phyloP scores from a whole-genome alignment of 2,329 filamentous ascomycete genomes.

The Hypoxylon sp. region DNA sequence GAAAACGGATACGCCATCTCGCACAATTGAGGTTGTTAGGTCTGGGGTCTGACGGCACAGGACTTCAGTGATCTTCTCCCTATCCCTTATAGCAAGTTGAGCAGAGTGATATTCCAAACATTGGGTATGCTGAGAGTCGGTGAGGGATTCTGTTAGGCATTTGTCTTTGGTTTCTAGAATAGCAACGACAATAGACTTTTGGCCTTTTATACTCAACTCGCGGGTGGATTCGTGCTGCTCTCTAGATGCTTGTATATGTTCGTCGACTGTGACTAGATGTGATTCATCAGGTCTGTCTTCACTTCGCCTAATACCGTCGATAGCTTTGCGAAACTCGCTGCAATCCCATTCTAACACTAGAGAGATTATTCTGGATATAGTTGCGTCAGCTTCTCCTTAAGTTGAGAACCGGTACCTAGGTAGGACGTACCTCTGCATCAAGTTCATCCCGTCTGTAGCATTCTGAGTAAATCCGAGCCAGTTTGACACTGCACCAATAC shows the following conservation, averaged over 20 bases:
- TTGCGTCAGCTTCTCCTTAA: constrained; percentile 20
- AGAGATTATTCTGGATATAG: constrained; percentile 72
- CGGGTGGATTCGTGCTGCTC: constrained; percentile 71
- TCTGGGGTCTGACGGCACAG: constrained; percentile 79
- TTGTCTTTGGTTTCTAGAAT: constrained; percentile 71
- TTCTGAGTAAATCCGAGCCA: constrained; percentile 81
- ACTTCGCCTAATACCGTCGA: constrained; percentile 73
- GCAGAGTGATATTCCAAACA: constrained; percentile 79
- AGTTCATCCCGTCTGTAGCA: constrained; percentile 83
- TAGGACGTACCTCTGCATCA: constrained; percentile 70
- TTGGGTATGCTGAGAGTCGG: constrained; percentile 71
- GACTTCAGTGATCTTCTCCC: constrained; percentile 75
- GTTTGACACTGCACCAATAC: constrained; percentile 79
- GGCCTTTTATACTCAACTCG: constrained; percentile 63
- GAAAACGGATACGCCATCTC: constrained; percentile 75
- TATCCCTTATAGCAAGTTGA: constrained; percentile 78
- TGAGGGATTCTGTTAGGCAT: constrained; percentile 61
- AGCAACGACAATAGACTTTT: constrained; percentile 73
- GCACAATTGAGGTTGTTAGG: constrained; percentile 76
- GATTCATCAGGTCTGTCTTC: constrained; percentile 71
- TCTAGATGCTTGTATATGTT: constrained; percentile 66
- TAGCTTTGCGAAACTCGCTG: constrained; percentile 74
- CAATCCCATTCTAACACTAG: constrained; percentile 80
- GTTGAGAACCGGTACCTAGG: not conserved
- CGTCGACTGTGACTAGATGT: constrained; percentile 71